Base-by-base conservation (phyloP, 306 rosid genomes). In the Canavalia gladiata region DNA sequence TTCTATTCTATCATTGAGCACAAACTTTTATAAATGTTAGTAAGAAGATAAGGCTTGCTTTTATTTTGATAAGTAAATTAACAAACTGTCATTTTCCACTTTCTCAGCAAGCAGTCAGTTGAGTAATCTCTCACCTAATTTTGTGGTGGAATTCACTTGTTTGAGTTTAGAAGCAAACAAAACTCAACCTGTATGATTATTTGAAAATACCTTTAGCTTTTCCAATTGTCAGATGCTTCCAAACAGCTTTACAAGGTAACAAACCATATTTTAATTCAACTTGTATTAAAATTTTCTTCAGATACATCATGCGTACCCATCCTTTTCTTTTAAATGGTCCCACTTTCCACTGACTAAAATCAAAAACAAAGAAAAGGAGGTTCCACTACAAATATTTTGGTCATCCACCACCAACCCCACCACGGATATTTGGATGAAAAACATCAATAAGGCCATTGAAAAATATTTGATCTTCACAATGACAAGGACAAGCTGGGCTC, bases 331-430 rank as follows among this genome's bases (percentile, higher is more conserved):
- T 74, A 8, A 60, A 50, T 74, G 86, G 86, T 41, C 97, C 92
- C 89, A 77, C 85, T 63, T 78, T 78, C 97, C 97, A 91, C 84
- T 89, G 31, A 79, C 87, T 79, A 69, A 42, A 77, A 57, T 52
- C 35, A 50, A 76, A 80, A 83, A 80, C 50, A 1, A 47, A 82
- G 63, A 59, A 65, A 59, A 80, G 77, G 72, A 68, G 84, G 55
- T 69, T 76, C 88, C 90, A 89, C 91, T 88, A 87, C 70, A 57
- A 81, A 86, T 73, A 83, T 81, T 81, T 83, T 84, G 87, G 88
- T 81, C 82, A 81, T 86, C 84, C 60, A 54, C 90, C 86, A 86
- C 90, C 85, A 85, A 86, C 88, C 90, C 94, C 90, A 91, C 94
- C 90, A 80, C 31, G 37, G 82, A 82, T 72, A 84, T 75, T 80